phyloP scores from a whole-genome alignment of 2,329 filamentous ascomycete species.

The Talaromyces piceae region DNA sequence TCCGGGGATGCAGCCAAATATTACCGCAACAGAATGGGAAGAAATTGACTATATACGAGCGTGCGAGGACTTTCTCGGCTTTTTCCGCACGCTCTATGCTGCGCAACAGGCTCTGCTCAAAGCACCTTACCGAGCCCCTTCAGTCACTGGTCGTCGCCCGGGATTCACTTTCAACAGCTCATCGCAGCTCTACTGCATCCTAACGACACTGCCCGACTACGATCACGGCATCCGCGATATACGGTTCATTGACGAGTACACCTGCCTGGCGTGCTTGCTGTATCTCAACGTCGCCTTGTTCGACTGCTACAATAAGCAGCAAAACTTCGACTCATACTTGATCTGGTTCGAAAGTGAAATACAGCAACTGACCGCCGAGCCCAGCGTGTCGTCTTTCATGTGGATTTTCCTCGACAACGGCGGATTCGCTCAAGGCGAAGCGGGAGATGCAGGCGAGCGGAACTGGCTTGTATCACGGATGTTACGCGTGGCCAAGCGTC shows the following conservation, averaged over 20 bases:
- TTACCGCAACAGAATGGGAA: conserved; percentile 14
- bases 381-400: conserved; percentile 23
- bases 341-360: conserved; percentile 22
- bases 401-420: conserved; percentile 26
- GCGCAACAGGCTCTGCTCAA: conserved; percentile 17
- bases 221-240: conserved; percentile 26
- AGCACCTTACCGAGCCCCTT: conserved; percentile 9
- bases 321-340: conserved; percentile 22
- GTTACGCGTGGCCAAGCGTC: conserved; percentile 23
- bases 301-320: conserved; percentile 20
- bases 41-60: conserved; percentile 18
- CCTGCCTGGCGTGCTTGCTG: conserved; percentile 24
- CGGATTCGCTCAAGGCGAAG: conserved; percentile 17
- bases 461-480: conserved; percentile 27
- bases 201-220: conserved; percentile 24
- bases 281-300: conserved; percentile 23
- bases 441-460: conserved; percentile 20
- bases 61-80: conserved; percentile 25
- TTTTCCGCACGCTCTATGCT: conserved; percentile 21
- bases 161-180: conserved; percentile 16
- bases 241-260: conserved; percentile 27
- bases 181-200: conserved; percentile 20
- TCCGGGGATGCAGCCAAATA: conserved; percentile 16
- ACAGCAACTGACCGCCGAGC: conserved; percentile 18
- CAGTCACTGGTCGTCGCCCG: conserved; percentile 5